These are phyloP conservation scores for Cryptococcus maquisensis DNA, from an alignment of 1,284 basidiomycete genomes.

Conservation along the genomic window DNA sequence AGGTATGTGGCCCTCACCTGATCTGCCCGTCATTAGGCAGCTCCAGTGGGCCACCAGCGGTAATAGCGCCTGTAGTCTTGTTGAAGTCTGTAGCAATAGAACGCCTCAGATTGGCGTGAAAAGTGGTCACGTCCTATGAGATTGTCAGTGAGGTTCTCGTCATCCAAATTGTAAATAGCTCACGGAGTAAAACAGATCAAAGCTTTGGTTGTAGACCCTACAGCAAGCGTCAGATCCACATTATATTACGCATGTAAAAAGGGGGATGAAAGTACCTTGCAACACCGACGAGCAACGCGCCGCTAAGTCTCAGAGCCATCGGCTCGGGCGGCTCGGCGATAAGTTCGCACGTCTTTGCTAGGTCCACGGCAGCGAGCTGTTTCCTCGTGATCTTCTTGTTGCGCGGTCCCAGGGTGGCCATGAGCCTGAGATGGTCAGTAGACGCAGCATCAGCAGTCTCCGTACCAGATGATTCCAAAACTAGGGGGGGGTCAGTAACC, in stretches of 20 bases:
- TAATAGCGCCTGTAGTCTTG: background rate
- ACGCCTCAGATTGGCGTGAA: conserved; percentile 28
- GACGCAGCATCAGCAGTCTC: background rate
- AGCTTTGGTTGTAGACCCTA: conserved; percentile 35
- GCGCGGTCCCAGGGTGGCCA: conserved; percentile 78
- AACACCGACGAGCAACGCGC: conserved; percentile 79
- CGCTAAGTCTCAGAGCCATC: conserved; percentile 74
- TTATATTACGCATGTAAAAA: background rate
- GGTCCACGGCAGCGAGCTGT: conserved; percentile 73
- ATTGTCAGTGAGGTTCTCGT: background rate
- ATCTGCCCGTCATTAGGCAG: conserved; percentile 32
- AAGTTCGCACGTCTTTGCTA: conserved; percentile 68
- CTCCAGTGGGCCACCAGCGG: conserved; percentile 23
- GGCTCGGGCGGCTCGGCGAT: conserved; percentile 78
- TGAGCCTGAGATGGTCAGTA: conserved; percentile 59
- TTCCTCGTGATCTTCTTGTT: conserved; percentile 74
- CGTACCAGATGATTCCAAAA: conserved; percentile 42
- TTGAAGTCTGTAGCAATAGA: conserved; percentile 21
- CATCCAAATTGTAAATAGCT: conserved; percentile 4
- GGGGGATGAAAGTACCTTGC: conserved; percentile 58
- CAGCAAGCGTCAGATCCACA: background rate
- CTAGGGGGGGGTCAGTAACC: conserved; percentile 10
- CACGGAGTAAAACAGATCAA: conserved; percentile 37
- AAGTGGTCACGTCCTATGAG: conserved; percentile 29
- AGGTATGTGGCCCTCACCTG: conserved; percentile 17